Evolutionary conservation across 352 stramenopile genomes (phyloP), one percentile per base, ranked within the genome.

Genomic region (Blastocystis sp.): DNA sequence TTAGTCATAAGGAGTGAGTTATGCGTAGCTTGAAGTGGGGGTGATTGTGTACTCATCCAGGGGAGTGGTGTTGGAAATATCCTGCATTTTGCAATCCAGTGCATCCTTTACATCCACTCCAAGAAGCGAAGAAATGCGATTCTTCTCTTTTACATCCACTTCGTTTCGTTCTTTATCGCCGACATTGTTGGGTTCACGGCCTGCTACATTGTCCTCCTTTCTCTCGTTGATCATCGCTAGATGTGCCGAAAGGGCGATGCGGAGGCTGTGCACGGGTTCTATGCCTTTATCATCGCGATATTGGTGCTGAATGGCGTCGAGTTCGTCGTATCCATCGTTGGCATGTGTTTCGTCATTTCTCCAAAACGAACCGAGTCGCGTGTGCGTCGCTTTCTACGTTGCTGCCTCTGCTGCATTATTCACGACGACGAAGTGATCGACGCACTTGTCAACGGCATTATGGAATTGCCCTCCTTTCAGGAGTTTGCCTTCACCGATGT

Each of bases 41-140:
- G 43, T 38, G 10, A 65, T 41, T 5, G 38, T 62, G 48, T 48
- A 66, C 23, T 81, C 71, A 21, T n/a, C 28, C 21, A 48, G 41
- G 21, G 71, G 71, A 64, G 19, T 81, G 43, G 66, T 81, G n/a
- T 21, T 81, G 56, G 71, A 81, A 40, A 81, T 81, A 81, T 81
- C 71, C 71, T 71, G 7, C 7, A 0, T 14, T 21, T 66, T 14
- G 10, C 14, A 3, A 34, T 62, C 4, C 10, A 40, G 61, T 21
- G 38, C 43, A 34, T 34, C 66, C 11, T 43, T 81, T 23, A 2
- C 2, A 21, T 40, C 40, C 61, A 81, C 71, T 81, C 71, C 21
- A 64, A n/a, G 21, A 81, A 81, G 48, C 71, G 71, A 17, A 64
- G 28, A 66, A 23, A 10, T 38, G 52, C 53, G 9, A 62, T 45